Evolutionary conservation across 1,284 basidiomycete species (phyloP), one percentile per base, ranked within the genome.

Genomic region (Chondrostereum purpureum): DNA sequence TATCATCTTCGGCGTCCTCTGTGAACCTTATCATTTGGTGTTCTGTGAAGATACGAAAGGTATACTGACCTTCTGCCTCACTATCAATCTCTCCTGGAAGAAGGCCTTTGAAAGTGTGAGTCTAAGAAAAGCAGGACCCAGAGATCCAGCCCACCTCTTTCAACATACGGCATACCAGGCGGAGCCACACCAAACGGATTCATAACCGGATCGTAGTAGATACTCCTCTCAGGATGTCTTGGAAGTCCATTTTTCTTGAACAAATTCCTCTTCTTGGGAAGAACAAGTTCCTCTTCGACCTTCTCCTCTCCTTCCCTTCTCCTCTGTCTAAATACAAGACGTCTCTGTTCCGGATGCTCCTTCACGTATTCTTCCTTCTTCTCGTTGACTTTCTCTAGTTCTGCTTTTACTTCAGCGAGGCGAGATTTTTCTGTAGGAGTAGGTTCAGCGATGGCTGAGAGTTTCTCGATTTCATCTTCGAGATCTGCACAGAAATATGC

Each of bases 181-280:
- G 94, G 94, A 16, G 94, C 83, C n/a, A 92, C 90, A 19, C 94
- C 94, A 60, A 77, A 94, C 5, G 92, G 92, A 61, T 98, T 98
- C 77, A 95, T 86, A 42, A 92, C 77, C 24, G 88, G 77, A 56
- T 98, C 90, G 64, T 92, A 97, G 63, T 97, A 97, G 35, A 93
- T 73, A 64, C 90, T 94, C 54, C 90, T 73, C 58, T 90, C 90
- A 11, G 91, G 91, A 65, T 91, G 88, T 46, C 83, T 72, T 51
- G 89, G 83, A 41, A 88, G 73, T 13, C 90, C 88, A 58, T 84
- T 77, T 59, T 86, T 84, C 55, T 31, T 31, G 27, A 31, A 31
- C 8, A 31, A n/a, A 31, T 31, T 31, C n/a, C 27, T 67, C 53
- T 75, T 78, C 55, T 72, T 67, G 36, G 66, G 71, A 22, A 63